Evolutionary conservation across 345 rosid species (phyloP), one percentile per base, ranked within the genome.

Genomic region (Gossypium arboreum): DNA sequence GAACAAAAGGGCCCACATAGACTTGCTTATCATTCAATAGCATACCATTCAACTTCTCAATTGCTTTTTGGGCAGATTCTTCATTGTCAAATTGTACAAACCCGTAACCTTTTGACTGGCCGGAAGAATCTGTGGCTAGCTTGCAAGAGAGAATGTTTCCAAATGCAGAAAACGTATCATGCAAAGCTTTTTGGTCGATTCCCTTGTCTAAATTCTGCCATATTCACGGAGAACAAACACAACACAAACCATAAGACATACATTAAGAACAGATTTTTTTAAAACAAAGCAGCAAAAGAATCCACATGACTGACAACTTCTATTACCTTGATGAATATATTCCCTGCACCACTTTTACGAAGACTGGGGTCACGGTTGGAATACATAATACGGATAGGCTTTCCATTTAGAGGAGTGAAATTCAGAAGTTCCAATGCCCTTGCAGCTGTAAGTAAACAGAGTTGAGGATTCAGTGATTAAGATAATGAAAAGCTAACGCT

Each of bases 11-110:
- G 27, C 98, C 98, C 3, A 94, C 98, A 71, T 82, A 92, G 66
- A 94, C 98, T 89, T 90, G 98, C 84, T 94, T 94, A 77, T 92
- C 98, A 83, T 94, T 94, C 76, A 94, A 47, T 39, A 94, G 85
- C 98, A 94, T 94, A 29, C 97, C 97, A 79, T 91, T 92, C 79
- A 94, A 71, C 72, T 88, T 86, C 81, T 83, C 88, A 62, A 90
- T 92, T 74, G 98, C 98, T 71, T 76, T 83, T 80, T 87, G 91
- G 10, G 98, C 93, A 75, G 97, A 77, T 58, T 92, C 98, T 50
- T 90, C 97, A 69, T 64, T 85, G 16, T 91, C 97, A 70, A 83
- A 92, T 79, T 94, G 98, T 22, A 94, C 97, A 86, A 94, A 94
- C 2, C 98, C 98, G 81, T 92, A 92, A 73, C 98, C 98, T 81